Evolutionary conservation across 352 stramenopile genomes (phyloP), one percentile per base, ranked within the genome.

Genomic region (Globisporangium solare): DNA sequence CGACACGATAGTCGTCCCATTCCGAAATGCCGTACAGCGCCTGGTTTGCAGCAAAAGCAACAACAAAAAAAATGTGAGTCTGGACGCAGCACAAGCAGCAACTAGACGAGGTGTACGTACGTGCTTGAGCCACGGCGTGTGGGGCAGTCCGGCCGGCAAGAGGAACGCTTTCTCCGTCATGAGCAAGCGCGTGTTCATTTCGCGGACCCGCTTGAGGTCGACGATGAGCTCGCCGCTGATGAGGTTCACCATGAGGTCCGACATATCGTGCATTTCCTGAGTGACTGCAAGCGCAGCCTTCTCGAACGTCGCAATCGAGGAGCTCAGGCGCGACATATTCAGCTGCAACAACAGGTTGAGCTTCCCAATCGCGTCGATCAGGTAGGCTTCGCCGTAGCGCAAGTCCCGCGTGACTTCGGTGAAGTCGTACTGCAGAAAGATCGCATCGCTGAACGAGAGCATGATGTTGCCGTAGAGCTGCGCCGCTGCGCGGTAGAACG

Each of bases 351-450:
- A 42, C 24, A 81, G 45, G n/a, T 64, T 63, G 27, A 71, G 56
- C 12, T 60, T 70, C 39, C 42, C 49, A n/a, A 94, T 58, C 6
- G 74, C 79, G 27, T 71, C 55, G 3, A 68, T 51, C 7, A 94
- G 47, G 39, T 88, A 77, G 27, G 69, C 63, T 46, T 94, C 74
- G 14, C 79, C 83, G 35, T 73, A 63, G 12, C 81, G 81, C 21
- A 94, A 54, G 31, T 92, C 79, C 6, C 81, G 79, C 3, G 83
- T 83, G 17, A 91, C 66, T 54, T 92, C 83, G 0, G 72, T 86
- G 60, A 94, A 94, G 60, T 94, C 83, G 64, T 94, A 94, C 63
- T 87, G 83, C 15, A 94, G 37, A 42, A 94, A 94, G n/a, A 92
- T 71, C 1, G 81, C 64, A 60, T 94, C 79, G 32, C 75, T 89